These are phyloP conservation scores for Croton setiger DNA, from an alignment of 441 rosid genomes.

Conservation along the genomic window DNA sequence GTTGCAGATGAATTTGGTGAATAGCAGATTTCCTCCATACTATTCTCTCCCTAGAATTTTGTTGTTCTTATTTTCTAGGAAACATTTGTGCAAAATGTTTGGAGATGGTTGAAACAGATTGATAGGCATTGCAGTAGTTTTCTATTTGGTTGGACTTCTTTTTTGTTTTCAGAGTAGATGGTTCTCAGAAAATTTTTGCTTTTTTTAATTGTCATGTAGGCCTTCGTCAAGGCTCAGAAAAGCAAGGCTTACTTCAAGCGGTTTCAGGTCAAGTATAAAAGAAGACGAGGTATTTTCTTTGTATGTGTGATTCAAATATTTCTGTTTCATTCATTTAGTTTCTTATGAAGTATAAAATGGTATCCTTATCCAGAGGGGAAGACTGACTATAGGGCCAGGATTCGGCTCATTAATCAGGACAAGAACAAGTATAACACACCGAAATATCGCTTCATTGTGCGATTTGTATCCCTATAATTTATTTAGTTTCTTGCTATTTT, in stretches of 20 bases:
- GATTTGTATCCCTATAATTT: conserved; percentile 52
- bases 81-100: too few species aligned
- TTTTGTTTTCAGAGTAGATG: not conserved
- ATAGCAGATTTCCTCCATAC: too few species aligned
- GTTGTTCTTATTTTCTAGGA: too few species aligned
- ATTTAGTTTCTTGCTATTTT: not conserved
- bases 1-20: too few species aligned
- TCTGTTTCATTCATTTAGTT: not conserved
- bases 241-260: conserved; percentile 76
- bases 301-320: not conserved
- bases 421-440: conserved; percentile 97
- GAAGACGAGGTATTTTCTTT: conserved; percentile 69
- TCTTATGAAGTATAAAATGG: not conserved
- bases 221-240: conserved; percentile 67
- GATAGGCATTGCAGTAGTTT: not conserved
- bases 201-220: conserved; percentile 32
- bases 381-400: conserved; percentile 91
- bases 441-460: conserved; percentile 78
- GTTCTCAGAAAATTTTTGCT: not conserved
- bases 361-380: conserved; percentile 50
- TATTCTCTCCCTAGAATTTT: too few species aligned
- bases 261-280: conserved; percentile 85
- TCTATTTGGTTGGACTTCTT: not conserved
- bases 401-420: conserved; percentile 84
- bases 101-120: too few species aligned